Evolutionary conservation across 192 early-diverging fungal genomes (phyloP).

Genomic region (Entophlyctis helioformis): DNA sequence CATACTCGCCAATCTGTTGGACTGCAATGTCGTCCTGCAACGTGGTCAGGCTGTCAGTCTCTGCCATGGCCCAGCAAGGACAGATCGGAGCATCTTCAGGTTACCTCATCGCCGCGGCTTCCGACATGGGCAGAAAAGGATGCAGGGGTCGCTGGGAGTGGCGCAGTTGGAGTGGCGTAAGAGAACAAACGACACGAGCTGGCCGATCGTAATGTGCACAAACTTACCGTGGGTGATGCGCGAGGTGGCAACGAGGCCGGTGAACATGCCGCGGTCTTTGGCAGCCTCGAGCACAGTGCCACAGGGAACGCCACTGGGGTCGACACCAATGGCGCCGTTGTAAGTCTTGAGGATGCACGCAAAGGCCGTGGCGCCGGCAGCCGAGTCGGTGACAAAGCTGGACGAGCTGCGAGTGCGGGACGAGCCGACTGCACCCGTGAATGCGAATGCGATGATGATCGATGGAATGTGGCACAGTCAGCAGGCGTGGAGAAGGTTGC

Average conservation of each 20-base stretch:
- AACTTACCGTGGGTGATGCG: slow-evolving; percentile 78
- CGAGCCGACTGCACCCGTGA: slow-evolving; percentile 64
- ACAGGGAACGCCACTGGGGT: slow-evolving; percentile 57
- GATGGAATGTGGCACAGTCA: too few species aligned
- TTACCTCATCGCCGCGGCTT: slow-evolving; percentile 46
- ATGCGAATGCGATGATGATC: too few species aligned
- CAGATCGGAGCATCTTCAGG: too few species aligned
- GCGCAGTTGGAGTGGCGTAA: too few species aligned
- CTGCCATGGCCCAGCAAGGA: too few species aligned
- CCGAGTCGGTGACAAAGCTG: slow-evolving; percentile 87
- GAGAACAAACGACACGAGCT: neutral
- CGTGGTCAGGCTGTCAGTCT: too few species aligned
- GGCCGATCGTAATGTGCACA: neutral
- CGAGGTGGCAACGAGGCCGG: slow-evolving; percentile 87
- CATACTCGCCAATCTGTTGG: slow-evolving; percentile 84
- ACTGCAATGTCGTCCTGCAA: slow-evolving; percentile 77
- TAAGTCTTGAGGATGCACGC: slow-evolving; percentile 83
- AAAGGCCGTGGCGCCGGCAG: slow-evolving; percentile 95
- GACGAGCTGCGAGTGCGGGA: slow-evolving; percentile 74
- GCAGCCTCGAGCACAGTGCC: slow-evolving; percentile 93
- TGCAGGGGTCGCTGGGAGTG: slow-evolving; percentile 29
- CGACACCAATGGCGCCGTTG: slow-evolving; percentile 87
- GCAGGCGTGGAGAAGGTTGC: too few species aligned
- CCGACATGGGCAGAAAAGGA: slow-evolving; percentile 64
- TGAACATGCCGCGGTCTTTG: slow-evolving; percentile 64